Percentiles rank a stretch among this genome's conserved stretches.
Evolutionary conservation across 2,329 filamentous ascomycete genomes (phyloP).

Genomic region (Pyrenophora tritici-repentis): DNA sequence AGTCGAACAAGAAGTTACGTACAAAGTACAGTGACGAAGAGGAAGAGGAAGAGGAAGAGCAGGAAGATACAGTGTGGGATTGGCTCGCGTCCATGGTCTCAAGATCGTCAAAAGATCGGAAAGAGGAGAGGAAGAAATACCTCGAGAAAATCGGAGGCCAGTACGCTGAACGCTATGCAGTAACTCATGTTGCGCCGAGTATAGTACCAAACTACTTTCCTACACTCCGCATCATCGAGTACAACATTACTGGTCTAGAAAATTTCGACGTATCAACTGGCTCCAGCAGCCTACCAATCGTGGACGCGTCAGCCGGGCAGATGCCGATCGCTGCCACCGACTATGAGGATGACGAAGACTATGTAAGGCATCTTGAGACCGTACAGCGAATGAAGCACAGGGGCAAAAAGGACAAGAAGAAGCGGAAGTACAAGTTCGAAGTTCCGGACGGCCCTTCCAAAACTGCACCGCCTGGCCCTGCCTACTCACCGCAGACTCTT

Average conservation of each 20-base stretch:
- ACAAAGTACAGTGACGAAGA: constrained; percentile 19
- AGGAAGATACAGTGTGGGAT: constrained; percentile 26
- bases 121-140: constrained; percentile 60
- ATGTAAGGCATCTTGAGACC: constrained; percentile 50
- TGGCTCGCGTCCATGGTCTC: constrained; percentile 23
- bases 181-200: constrained; percentile 81
- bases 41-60: constrained; percentile 21
- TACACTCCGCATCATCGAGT: constrained; percentile 86
- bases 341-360: constrained; percentile 34
- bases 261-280: constrained; percentile 34
- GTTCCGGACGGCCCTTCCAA: constrained; percentile 74
- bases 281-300: neutral
- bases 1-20: constrained; percentile 21
- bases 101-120: constrained; percentile 21
- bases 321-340: constrained; percentile 10
- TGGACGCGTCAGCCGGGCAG: constrained; percentile 9
- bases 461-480: constrained; percentile 77
- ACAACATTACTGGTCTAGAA: constrained; percentile 84
- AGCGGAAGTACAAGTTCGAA: constrained; percentile 54
- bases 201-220: constrained; percentile 93
- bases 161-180: constrained; percentile 82
- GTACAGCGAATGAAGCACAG: constrained; percentile 55
- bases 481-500: constrained; percentile 83
- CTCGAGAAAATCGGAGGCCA: constrained; percentile 74
- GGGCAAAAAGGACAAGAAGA: constrained; percentile 53